Evolutionary conservation across 768 basidiomycete species (phyloP).

Genomic region (Daedalea quercina): DNA sequence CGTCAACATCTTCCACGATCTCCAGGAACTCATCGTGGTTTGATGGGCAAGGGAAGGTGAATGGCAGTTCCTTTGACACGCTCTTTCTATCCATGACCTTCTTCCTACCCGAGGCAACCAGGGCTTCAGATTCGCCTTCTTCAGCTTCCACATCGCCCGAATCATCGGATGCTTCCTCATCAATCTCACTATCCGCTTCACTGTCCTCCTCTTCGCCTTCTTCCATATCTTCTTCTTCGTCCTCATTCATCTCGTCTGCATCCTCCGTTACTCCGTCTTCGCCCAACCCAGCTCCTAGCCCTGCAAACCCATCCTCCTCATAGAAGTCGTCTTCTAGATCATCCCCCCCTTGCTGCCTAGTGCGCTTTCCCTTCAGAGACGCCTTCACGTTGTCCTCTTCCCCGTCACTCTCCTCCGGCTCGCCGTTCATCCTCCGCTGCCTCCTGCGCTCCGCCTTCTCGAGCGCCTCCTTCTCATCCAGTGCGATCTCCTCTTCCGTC

Average conservation of each 20-base stretch:
- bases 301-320: conserved; percentile 18
- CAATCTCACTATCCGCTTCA: conserved; percentile 30
- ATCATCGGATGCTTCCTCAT: conserved; percentile 30
- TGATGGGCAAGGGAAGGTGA: conserved; percentile 84
- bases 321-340: conserved; percentile 87
- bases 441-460: conserved; percentile 82
- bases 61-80: conserved; percentile 65
- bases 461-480: conserved; percentile 80
- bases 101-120: conserved; percentile 27
- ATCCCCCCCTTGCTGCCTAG: conserved; percentile 62
- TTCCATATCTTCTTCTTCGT: conserved; percentile 27
- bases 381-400: conserved; percentile 39
- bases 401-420: conserved; percentile 58
- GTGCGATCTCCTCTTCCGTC: conserved; percentile 89
- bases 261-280: conserved; percentile 30
- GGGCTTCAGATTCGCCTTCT: conserved; percentile 33
- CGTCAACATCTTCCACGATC: conserved; percentile 60
- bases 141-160: conserved; percentile 34
- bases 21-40: conserved; percentile 88
- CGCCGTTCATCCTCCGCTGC: conserved; percentile 78
- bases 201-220: conserved; percentile 27
- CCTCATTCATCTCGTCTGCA: conserved; percentile 25
- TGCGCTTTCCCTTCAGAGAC: conserved; percentile 41
- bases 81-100: conserved; percentile 24
- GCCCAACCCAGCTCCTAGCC: conserved; percentile 28